Conservation (phyloP, 2,329 filamentous ascomycete species). For the Alternaria atra region DNA sequence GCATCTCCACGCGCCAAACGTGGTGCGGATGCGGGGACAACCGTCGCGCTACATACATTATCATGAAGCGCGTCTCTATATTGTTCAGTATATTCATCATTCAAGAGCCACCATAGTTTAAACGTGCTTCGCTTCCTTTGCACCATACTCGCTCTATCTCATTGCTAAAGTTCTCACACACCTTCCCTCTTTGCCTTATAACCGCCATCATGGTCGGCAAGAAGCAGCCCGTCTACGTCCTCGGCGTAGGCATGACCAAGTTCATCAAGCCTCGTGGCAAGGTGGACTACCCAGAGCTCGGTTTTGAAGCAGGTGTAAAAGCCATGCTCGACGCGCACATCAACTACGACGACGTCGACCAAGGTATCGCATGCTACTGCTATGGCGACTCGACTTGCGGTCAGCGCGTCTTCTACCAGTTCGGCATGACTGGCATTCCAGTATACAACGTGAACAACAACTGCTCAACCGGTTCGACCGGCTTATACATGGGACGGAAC, state of each 20-base stretch:
- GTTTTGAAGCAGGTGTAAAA: constrained; percentile 91
- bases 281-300: constrained; percentile 93
- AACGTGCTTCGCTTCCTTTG: background rate
- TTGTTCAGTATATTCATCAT: background rate
- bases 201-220: constrained; percentile 58
- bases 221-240: constrained; percentile 77
- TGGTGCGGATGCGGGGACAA: constrained; percentile 30
- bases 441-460: constrained; percentile 99
- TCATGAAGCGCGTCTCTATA: constrained; percentile 16
- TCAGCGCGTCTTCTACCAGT: constrained; percentile 98
- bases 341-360: constrained; percentile 95
- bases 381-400: constrained; percentile 95
- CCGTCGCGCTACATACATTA: constrained; percentile 22
- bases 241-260: constrained; percentile 98
- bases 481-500: constrained; percentile 82
- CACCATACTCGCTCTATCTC: constrained; percentile 6
- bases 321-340: constrained; percentile 85
- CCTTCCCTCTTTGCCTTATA: constrained; percentile 6
- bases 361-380: constrained; percentile 96
- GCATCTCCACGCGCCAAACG: constrained; percentile 28
- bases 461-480: constrained; percentile 94
- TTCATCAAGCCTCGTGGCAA: constrained; percentile 97
- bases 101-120: background rate
- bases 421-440: constrained; percentile 95
- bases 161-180: background rate